phyloP scores from a whole-genome alignment of 352 stramenopile species.

The Phytophthora crassamura region DNA sequence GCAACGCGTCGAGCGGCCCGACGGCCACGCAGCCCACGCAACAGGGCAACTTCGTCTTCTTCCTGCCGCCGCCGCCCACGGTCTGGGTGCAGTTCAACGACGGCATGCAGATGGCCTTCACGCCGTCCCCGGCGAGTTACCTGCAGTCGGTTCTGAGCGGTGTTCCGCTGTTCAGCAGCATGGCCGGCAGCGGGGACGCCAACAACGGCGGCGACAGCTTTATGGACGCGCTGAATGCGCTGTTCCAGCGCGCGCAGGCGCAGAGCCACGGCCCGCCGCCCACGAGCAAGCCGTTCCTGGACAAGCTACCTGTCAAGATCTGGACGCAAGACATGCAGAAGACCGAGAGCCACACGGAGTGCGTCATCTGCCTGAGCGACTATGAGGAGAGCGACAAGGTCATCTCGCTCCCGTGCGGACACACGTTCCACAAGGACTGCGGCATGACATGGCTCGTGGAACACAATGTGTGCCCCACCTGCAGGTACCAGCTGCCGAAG shows the following conservation, averaged over 20 bases:
- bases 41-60: conserved; percentile 48
- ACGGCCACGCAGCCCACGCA: conserved; percentile 25
- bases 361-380: conserved; percentile 78
- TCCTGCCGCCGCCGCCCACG: conserved; percentile 67
- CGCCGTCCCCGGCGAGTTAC: conserved; percentile 47
- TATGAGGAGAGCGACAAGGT: conserved; percentile 73
- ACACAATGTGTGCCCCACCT: conserved; percentile 85
- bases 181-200: conserved; percentile 1
- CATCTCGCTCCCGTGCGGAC: conserved; percentile 72
- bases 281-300: conserved; percentile 74
- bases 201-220: conserved; percentile 38
- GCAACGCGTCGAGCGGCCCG: conserved; percentile 25
- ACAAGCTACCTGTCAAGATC: conserved; percentile 67
- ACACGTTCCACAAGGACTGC: conserved; percentile 84
- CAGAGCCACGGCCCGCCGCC: conserved; percentile 69
- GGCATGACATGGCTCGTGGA: conserved; percentile 77
- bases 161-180: conserved; percentile 26
- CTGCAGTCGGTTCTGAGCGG: conserved; percentile 49
- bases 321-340: conserved; percentile 53
- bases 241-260: conserved; percentile 69
- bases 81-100: conserved; percentile 68
- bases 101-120: conserved; percentile 56
- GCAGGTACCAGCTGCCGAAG: conserved; percentile 67
- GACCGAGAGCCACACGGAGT: conserved; percentile 65
- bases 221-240: conserved; percentile 59